Percentiles rank a stretch among this genome's conserved stretches.
phyloP scores from a whole-genome alignment of 345 rosid genomes.

The Camelina laxa region DNA sequence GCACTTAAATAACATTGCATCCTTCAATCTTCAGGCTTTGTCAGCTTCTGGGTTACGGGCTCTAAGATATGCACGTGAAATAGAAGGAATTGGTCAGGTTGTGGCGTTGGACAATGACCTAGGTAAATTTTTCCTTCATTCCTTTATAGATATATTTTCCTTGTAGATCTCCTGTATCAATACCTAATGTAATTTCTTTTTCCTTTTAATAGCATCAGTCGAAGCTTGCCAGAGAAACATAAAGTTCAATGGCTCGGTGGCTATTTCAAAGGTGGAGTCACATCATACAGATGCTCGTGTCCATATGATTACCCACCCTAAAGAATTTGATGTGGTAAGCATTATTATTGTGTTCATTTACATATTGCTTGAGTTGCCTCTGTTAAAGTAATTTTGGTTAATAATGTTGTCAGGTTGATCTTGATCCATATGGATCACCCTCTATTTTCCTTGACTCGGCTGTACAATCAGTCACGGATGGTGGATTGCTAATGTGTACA shows the following conservation, averaged over 20 bases:
- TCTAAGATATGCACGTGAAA: constrained; percentile 83
- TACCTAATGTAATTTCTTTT: not conserved
- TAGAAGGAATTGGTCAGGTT: constrained; percentile 88
- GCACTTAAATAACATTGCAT: not conserved
- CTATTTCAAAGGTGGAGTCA: constrained; percentile 89
- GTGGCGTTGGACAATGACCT: constrained; percentile 93
- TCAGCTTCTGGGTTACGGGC: constrained; percentile 95
- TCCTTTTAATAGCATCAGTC: constrained; percentile 61
- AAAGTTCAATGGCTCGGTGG: constrained; percentile 84
- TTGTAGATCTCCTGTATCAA: not conserved
- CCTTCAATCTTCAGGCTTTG: constrained; percentile 62
- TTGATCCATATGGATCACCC: constrained; percentile 99
- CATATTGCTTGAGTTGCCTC: not conserved
- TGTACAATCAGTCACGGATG: constrained; percentile 87
- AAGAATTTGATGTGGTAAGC: constrained; percentile 92
- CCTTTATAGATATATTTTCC: not conserved
- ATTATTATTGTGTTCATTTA: not conserved
- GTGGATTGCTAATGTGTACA: constrained; percentile 96
- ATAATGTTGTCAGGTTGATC: constrained; percentile 76
- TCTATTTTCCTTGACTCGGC: constrained; percentile 95
- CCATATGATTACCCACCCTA: constrained; percentile 90
- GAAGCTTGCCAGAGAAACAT: constrained; percentile 95
- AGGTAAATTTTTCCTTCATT: constrained; percentile 11
- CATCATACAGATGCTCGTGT: constrained; percentile 97
- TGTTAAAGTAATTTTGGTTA: constrained; percentile 10